Evolutionary conservation across 176 grass and related monocot species (phyloP).

Genomic region (Oryza australiensis): DNA sequence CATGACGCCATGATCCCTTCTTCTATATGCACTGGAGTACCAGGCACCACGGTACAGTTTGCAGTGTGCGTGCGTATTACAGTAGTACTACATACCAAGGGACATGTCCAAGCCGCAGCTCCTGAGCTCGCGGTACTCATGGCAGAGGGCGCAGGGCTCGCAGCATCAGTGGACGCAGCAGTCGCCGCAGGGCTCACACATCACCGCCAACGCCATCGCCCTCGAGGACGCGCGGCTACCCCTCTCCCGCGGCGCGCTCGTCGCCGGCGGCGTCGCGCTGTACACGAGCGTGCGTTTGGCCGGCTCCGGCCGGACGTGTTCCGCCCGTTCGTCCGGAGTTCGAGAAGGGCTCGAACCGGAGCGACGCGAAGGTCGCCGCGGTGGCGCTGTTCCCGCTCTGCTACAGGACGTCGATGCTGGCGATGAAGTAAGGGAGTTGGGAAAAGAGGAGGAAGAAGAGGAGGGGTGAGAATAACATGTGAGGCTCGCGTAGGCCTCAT

Average conservation of each 20-base stretch:
- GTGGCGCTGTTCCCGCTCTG: conserved; percentile 43
- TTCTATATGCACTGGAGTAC: too few relatives aligned
- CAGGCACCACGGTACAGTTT: too few relatives aligned
- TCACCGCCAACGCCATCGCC: background rate
- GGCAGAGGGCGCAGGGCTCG: conserved; percentile 58
- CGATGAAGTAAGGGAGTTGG: too few relatives aligned
- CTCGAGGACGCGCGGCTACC: background rate
- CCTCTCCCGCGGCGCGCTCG: background rate
- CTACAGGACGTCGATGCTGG: conserved; percentile 15
- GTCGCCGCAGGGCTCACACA: conserved; percentile 55
- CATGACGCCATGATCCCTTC: too few relatives aligned
- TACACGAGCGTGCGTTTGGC: conserved; percentile 34
- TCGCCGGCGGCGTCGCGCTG: conserved; percentile 40
- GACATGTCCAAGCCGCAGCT: conserved; percentile 58
- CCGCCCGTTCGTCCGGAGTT: conserved; percentile 38
- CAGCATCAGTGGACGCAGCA: conserved; percentile 69
- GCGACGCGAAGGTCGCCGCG: background rate
- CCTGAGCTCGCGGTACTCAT: conserved; percentile 77
- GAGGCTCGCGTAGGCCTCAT: too few relatives aligned
- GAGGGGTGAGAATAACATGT: too few relatives aligned
- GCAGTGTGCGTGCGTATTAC: too few relatives aligned
- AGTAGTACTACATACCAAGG: conserved; percentile 39
- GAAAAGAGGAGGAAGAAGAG: too few relatives aligned
- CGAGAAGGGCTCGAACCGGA: background rate
- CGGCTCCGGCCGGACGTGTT: conserved; percentile 48